Evolutionary conservation across 192 early-diverging fungal species (phyloP).

Genomic region (Coemansia guatemalensis): DNA sequence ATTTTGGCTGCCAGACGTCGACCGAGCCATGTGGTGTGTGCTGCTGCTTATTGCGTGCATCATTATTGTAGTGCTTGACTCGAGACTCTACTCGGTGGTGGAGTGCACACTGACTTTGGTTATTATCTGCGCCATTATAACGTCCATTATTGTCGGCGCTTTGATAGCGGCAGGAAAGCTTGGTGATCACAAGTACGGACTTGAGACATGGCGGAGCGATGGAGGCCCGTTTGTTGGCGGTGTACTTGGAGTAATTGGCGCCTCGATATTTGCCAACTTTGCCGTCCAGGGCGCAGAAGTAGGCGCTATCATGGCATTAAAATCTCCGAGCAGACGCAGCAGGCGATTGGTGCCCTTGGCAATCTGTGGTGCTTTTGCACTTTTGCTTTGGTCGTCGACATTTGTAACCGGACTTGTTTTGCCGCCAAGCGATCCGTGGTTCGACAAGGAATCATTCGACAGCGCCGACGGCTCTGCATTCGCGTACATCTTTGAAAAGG

Average conservation of each 20-base stretch:
- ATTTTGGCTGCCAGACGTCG: slow-evolving; percentile 24
- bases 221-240: slow-evolving; percentile 19
- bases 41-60: slow-evolving; percentile 15
- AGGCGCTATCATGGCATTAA: slow-evolving; percentile 14
- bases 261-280: slow-evolving; percentile 21
- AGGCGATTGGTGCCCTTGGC: slow-evolving; percentile 4
- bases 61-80: slow-evolving; percentile 17
- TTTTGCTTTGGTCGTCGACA: slow-evolving; percentile 13
- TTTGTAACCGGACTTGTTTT: slow-evolving; percentile 26
- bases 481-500: slow-evolving; percentile 20
- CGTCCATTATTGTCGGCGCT: slow-evolving; percentile 15
- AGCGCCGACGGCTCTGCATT: slow-evolving; percentile 10
- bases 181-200: slow-evolving; percentile 23
- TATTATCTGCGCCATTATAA: slow-evolving; percentile 13
- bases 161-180: slow-evolving; percentile 18
- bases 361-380: slow-evolving; percentile 9
- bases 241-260: slow-evolving; percentile 16
- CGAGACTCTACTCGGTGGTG: slow-evolving; percentile 13
- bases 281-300: slow-evolving; percentile 15
- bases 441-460: slow-evolving; percentile 4
- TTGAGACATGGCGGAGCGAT: slow-evolving; percentile 21
- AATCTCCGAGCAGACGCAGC: slow-evolving; percentile 9
- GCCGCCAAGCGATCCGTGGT: slow-evolving; percentile 10
- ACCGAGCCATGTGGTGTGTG: slow-evolving; percentile 19
- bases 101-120: slow-evolving; percentile 16